Evolutionary conservation across 257 asterid species (phyloP), one percentile per base, ranked within the genome.

Genomic region (Eustoma russellianum): DNA sequence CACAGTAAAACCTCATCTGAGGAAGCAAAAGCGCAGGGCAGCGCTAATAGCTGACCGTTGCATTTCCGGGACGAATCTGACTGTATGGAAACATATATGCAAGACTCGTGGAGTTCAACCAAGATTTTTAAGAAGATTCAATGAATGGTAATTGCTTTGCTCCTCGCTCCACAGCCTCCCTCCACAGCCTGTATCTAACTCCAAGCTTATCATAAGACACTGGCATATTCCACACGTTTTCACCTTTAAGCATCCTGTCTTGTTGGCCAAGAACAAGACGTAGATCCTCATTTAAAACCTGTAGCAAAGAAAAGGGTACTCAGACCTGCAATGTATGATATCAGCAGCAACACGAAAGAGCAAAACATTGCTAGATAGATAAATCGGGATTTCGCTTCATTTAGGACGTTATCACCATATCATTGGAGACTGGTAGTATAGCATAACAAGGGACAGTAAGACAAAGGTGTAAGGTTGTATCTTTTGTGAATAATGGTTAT

Each of bases 221-320:
- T 0, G 96, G 96, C 67, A 56, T 70, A 52, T 81, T 87, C 94
- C 94, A 83, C 35, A 83, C 79, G n/a, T 87, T 83, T 44, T 72
- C 94, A 19, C 94, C 96, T 0, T 76, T 81, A 16, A 70, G 50
- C 94, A 87, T 83, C 14, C 94, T 74, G 35, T 83, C 93, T 45
- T 87, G 94, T 57, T 83, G 96, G 15, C 96, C 96, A 28, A 87
- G 48, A 19, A 87, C 94, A 17, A 87, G 85, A 55, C 94, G 71
- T 60, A 87, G 73, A 71, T 87, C 96, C 76, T 87, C 96, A 50
- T 83, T 83, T 79, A 87, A 60, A 56, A 87, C 96, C 94, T 86
- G 82, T 59, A 48, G 47, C 30, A 50, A 40, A 33, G 38, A 41
- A 19, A 38, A 38, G 12, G 10, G 2, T 5, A 38, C 7, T 38